These are phyloP conservation scores for Fusarium virguliforme DNA, from an alignment of 2,329 filamentous ascomycete species.

Conservation along the genomic window DNA sequence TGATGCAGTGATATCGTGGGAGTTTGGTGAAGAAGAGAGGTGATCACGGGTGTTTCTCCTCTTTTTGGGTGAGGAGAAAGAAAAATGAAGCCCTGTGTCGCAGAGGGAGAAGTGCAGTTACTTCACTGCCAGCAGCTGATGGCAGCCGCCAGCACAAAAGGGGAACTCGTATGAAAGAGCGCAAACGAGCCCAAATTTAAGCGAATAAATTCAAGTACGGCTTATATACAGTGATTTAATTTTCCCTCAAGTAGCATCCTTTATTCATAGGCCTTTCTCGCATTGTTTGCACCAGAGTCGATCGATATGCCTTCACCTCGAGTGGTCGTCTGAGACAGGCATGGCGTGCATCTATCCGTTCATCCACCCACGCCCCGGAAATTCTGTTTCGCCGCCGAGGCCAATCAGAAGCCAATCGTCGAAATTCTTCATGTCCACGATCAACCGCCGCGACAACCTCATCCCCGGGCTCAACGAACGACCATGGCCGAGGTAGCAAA, in stretches of 20 bases:
- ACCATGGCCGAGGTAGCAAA: slow-evolving; percentile 61
- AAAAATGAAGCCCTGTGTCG: slow-evolving; percentile 26
- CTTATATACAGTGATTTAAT: not conserved
- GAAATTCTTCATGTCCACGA: slow-evolving; percentile 53
- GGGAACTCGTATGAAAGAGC: slow-evolving; percentile 15
- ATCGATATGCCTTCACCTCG: slow-evolving; percentile 9
- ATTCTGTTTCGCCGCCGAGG: slow-evolving; percentile 49
- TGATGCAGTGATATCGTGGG: slow-evolving; percentile 11
- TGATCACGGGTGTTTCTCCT: not conserved
- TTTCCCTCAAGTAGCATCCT: not conserved
- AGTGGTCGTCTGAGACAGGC: slow-evolving; percentile 8
- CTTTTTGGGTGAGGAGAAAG: slow-evolving; percentile 10
- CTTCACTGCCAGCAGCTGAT: slow-evolving; percentile 31
- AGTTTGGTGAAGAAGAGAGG: not conserved
- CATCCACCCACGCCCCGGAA: slow-evolving; percentile 44
- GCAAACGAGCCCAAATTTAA: not conserved
- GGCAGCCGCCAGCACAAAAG: not conserved
- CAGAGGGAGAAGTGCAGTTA: slow-evolving; percentile 17
- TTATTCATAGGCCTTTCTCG: not conserved
- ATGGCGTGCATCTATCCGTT: slow-evolving; percentile 37
- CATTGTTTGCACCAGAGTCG: not conserved
- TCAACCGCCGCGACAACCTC: slow-evolving; percentile 47
- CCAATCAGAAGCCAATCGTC: slow-evolving; percentile 51
- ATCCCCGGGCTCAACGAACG: slow-evolving; percentile 45
- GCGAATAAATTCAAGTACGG: not conserved